phyloP scores from a whole-genome alignment of 768 basidiomycete species.

The Kwoniella mangroviensis region DNA sequence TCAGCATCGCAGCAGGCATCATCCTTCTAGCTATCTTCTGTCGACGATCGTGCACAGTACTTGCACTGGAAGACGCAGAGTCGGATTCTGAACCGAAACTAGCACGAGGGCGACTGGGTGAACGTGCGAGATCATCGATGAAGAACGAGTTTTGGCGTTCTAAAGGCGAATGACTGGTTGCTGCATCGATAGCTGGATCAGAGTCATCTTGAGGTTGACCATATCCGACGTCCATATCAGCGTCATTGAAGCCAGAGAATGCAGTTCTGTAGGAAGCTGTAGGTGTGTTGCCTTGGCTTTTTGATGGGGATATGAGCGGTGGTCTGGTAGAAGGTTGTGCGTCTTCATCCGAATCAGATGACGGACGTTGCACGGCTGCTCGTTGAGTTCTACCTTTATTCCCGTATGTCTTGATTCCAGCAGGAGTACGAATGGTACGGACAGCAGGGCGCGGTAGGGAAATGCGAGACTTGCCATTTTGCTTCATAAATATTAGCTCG shows the following conservation, averaged over 20 bases:
- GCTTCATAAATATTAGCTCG: background rate
- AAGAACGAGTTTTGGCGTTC: constrained; percentile 21
- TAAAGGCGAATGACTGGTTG: background rate
- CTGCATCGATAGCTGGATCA: background rate
- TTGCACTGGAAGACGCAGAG: constrained; percentile 6
- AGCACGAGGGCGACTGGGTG: constrained; percentile 2
- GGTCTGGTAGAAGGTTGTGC: background rate
- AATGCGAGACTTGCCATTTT: background rate
- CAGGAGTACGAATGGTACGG: constrained; percentile 17
- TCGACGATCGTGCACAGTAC: constrained; percentile 24
- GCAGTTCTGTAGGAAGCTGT: constrained; percentile 21
- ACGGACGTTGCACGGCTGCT: background rate
- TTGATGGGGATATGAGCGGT: constrained; percentile 12
- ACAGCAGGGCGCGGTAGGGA: background rate
- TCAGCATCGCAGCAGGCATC: constrained; percentile 66
- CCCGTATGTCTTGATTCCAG: constrained; percentile 18
- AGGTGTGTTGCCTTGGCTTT: constrained; percentile 13
- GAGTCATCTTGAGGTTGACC: constrained; percentile 21
- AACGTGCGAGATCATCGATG: constrained; percentile 26
- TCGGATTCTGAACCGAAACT: constrained; percentile 7
- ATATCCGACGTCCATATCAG: constrained; percentile 27
- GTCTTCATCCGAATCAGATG: constrained; percentile 1
- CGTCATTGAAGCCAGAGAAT: constrained; percentile 12
- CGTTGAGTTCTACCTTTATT: background rate
- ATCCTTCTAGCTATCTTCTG: constrained; percentile 57